Evolutionary conservation across 2,329 filamentous ascomycete genomes (phyloP).

Genomic region (Chaetothyriales sp.): DNA sequence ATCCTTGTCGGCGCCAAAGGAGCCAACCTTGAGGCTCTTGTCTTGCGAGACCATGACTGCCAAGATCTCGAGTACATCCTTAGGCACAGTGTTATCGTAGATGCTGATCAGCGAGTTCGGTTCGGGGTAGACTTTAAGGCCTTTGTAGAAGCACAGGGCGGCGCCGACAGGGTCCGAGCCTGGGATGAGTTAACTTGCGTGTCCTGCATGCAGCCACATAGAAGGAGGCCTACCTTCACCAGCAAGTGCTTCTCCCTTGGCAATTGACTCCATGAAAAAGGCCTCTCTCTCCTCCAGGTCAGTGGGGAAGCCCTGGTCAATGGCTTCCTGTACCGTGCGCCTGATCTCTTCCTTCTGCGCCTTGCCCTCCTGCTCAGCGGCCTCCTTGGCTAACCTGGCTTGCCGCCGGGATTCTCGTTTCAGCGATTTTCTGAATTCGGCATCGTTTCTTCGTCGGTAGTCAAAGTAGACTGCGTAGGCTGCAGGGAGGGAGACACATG

Average conservation of each 20-base stretch:
- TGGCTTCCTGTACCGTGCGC: slow-evolving; percentile 60
- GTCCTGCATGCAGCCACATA: not conserved
- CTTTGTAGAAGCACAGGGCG: slow-evolving; percentile 93
- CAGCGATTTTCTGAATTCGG: slow-evolving; percentile 46
- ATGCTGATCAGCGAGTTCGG: slow-evolving; percentile 86
- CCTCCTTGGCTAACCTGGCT: slow-evolving; percentile 33
- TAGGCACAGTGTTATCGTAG: slow-evolving; percentile 96
- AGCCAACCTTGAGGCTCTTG: slow-evolving; percentile 49
- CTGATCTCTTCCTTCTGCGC: slow-evolving; percentile 52
- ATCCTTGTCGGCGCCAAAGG: slow-evolving; percentile 15
- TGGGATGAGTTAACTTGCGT: slow-evolving; percentile 15
- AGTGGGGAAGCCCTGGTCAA: slow-evolving; percentile 78
- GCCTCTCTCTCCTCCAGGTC: slow-evolving; percentile 86
- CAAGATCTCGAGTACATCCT: slow-evolving; percentile 90
- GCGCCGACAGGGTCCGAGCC: slow-evolving; percentile 50
- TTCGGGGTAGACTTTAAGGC: slow-evolving; percentile 92
- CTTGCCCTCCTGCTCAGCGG: slow-evolving; percentile 32
- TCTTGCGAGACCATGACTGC: slow-evolving; percentile 97
- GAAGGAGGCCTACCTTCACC: slow-evolving; percentile 51
- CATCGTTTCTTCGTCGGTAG: slow-evolving; percentile 47
- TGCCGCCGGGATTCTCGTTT: slow-evolving; percentile 34
- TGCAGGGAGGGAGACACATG: slow-evolving; percentile 13
- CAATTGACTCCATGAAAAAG: slow-evolving; percentile 94
- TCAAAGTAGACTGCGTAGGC: slow-evolving; percentile 55
- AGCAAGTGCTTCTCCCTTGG: slow-evolving; percentile 69